These are phyloP conservation scores for Ceratocystis colombiana DNA, from an alignment of 2,329 filamentous ascomycete genomes.

Conservation along the genomic window DNA sequence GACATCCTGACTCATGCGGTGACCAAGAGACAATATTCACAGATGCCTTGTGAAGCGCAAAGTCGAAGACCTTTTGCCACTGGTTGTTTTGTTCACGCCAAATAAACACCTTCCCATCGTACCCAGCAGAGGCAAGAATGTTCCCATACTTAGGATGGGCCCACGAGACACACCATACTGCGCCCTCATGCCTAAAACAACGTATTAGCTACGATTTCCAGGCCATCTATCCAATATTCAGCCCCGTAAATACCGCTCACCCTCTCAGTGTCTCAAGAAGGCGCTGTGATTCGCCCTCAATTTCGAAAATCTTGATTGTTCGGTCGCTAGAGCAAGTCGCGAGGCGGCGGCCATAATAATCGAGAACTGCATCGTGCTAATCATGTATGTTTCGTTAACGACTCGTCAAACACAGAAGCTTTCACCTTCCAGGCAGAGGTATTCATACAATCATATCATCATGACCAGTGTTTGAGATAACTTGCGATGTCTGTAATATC, in stretches of 20 bases:
- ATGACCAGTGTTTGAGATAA: constrained; percentile 49
- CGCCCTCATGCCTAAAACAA: constrained; percentile 70
- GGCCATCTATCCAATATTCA: neutral
- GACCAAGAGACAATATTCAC: constrained; percentile 97
- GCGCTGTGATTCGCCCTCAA: constrained; percentile 84
- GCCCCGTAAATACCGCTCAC: constrained; percentile 41
- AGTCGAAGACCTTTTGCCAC: constrained; percentile 86
- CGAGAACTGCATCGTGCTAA: constrained; percentile 93
- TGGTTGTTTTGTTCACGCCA: constrained; percentile 77
- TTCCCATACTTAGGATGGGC: constrained; percentile 97
- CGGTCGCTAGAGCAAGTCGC: constrained; percentile 97
- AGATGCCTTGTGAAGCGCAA: constrained; percentile 83
- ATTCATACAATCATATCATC: constrained; percentile 98
- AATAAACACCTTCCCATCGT: constrained; percentile 97
- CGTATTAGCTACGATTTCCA: neutral
- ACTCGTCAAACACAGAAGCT: neutral
- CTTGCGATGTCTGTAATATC: constrained; percentile 35
- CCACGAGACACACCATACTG: constrained; percentile 97
- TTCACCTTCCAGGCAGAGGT: neutral
- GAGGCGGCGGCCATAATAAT: constrained; percentile 93
- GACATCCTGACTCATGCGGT: constrained; percentile 89
- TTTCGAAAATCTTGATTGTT: constrained; percentile 98
- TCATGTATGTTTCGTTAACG: constrained; percentile 26
- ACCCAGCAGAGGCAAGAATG: constrained; percentile 88
- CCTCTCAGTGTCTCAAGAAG: constrained; percentile 89